phyloP scores from a whole-genome alignment of 2,329 filamentous ascomycete species.

The Allantophomopsis lycopodina region DNA sequence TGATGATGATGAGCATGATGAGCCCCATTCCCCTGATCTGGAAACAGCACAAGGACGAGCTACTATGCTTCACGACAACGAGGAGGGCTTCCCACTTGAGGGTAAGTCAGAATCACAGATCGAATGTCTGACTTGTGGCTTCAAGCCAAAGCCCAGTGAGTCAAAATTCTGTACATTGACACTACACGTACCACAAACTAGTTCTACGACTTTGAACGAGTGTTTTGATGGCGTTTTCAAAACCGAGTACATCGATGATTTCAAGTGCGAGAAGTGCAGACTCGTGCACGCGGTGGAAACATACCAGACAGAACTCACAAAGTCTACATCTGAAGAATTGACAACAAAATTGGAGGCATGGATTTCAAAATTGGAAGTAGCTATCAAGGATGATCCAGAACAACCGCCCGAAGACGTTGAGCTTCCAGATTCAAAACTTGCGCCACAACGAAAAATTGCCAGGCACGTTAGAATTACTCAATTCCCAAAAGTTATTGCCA shows the following conservation, averaged over 20 bases:
- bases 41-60: background rate
- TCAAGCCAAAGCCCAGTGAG: conserved; percentile 71
- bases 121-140: conserved; percentile 79
- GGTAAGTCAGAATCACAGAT: conserved; percentile 90
- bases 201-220: conserved; percentile 65
- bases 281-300: conserved; percentile 63
- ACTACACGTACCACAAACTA: conserved; percentile 75
- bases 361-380: conserved; percentile 50
- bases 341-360: conserved; percentile 39
- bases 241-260: conserved; percentile 92
- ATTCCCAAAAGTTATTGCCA: conserved; percentile 81
- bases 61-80: conserved; percentile 19
- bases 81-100: conserved; percentile 81
- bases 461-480: conserved; percentile 75
- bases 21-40: background rate
- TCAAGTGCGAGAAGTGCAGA: conserved; percentile 86
- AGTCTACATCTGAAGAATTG: conserved; percentile 31
- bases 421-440: conserved; percentile 60
- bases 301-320: conserved; percentile 31
- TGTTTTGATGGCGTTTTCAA: conserved; percentile 94
- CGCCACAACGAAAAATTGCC: conserved; percentile 73
- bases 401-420: conserved; percentile 55
- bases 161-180: conserved; percentile 89
- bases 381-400: conserved; percentile 74
- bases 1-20: background rate